Base-by-base conservation (phyloP, 768 basidiomycete genomes). In the Trametes meyenii region DNA sequence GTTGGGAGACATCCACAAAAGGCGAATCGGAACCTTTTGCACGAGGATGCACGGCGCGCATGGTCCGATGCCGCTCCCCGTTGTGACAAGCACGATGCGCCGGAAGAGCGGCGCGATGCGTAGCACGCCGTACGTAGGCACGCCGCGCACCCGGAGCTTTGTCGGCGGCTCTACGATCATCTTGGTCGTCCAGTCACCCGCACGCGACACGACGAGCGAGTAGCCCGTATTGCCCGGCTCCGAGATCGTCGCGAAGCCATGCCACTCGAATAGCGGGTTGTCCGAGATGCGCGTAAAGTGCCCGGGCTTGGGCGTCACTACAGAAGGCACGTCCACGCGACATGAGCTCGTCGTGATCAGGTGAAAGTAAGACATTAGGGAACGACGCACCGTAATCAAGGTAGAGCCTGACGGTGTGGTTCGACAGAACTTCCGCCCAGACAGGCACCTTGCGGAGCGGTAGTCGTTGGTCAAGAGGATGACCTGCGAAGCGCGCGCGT, bases 1-100 rank as follows among this genome's bases (percentile, higher is more conserved):
- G 63, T 84, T 79, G 2, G 84, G 85, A 16, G 84, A 81, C 0
- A 84, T 85, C 85, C 85, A 86, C n/a, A 87, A 76, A 33, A 86
- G 76, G 17, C 79, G 77, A 50, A 83, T 82, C 4, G 84, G 83
- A 7, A 83, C 73, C 24, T 77, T 73, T 63, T 78, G 73, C 58
- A 80, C 84, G 55, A 86, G 69, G 58, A 87, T 81, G 54, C 77
- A 78, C 0, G 83, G 82, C 2, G 82, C 80, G 67, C 83, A 85
- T 17, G 85, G 85, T 2, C 84, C 85, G 61, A 87, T 85, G 45
- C 83, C 83, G 52, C 72, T 75, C 3, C 83, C 85, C 19, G 85
- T 86, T 6, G 85, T 84, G 26, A 86, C 84, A 49, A 85, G 75
- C 7, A 85, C 78, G 4, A 85, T 67, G 29, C 83, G 78, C 29